Evolutionary conservation across 345 rosid genomes (phyloP), one percentile per base, ranked within the genome.

Genomic region (Eucalyptus shirleyi): DNA sequence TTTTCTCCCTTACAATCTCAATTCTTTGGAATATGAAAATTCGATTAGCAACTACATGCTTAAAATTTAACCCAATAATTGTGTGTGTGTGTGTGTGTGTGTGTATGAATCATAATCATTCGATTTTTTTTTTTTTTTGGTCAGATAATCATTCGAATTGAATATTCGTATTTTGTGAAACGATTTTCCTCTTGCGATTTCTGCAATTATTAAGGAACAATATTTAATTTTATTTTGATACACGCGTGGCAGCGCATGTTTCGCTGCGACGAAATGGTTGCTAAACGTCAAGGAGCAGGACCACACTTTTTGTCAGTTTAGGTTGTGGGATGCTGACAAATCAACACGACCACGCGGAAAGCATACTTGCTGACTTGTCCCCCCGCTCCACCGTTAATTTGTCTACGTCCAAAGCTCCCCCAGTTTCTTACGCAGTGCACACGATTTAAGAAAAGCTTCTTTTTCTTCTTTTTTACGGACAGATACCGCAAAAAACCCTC

Each of bases 41-140:
- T 12, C 26, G 28, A 77, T 77, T 11, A 37, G 16, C 6, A 24
- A 21, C 47, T 21, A 62, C 34, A 28, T 62, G 69, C 69, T 40
- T 77, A 21, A 37, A 77, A 72, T 37, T 40, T 69, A 40, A 37
- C 83, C 83, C 47, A 77, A 37, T 12, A 21, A 72, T 21, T 51
- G 4, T 51, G 23, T 3, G 4, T 3, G 7, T 6, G 19, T 30
- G 2, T 12, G 6, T 5, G 1, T 17, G 17, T 17, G n/a, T n/a
- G n/a, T n/a, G 9, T 32, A 9, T 18, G 19, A 34, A 37, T 37
- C 82, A 37, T 34, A 34, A 34, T 69, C 14, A 34, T 34, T 18
- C 9, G 21, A 17, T 18, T n/a, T 23, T 16, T 50, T 50, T 15
- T 15, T 50, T 50, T 50, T 50, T 6, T 16, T 50, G 19, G 53